phyloP scores from a whole-genome alignment of 352 stramenopile species.

The Globisporangium viniferum region DNA sequence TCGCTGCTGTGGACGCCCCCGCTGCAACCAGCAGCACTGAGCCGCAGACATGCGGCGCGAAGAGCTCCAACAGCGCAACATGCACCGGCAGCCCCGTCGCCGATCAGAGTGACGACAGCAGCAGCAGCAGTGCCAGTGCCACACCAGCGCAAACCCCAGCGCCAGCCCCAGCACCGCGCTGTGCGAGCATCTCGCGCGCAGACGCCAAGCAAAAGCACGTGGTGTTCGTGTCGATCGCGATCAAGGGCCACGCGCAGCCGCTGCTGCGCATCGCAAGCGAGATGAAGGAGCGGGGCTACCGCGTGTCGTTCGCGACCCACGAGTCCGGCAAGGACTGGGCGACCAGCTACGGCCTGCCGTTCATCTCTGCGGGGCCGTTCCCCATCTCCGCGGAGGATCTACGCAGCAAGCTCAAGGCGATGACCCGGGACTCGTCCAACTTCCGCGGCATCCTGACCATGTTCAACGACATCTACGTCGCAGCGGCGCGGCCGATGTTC shows the following conservation, averaged over 20 bases:
- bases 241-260: constrained; percentile 76
- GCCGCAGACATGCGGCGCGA: not conserved
- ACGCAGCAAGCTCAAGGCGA: constrained; percentile 62
- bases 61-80: constrained; percentile 1
- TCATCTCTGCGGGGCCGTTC: constrained; percentile 72
- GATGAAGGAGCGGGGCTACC: constrained; percentile 69
- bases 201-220: constrained; percentile 45
- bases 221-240: constrained; percentile 79
- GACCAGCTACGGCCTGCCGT: constrained; percentile 43
- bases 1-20: not conserved
- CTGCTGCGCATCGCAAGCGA: constrained; percentile 73
- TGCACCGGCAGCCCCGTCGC: not conserved
- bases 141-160: not conserved
- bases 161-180: not conserved
- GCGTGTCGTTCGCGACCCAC: constrained; percentile 80
- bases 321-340: constrained; percentile 79
- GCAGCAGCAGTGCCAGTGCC: not conserved
- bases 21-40: not conserved
- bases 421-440: constrained; percentile 80
- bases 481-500: constrained; percentile 74
- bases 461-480: constrained; percentile 87
- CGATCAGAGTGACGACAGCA: not conserved
- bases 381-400: constrained; percentile 74
- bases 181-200: not conserved
- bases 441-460: constrained; percentile 86